A percentile compares a stretch with the other conserved stretches of the same genome.
phyloP scores from a whole-genome alignment of 805 yeast genomes.

The Myxozyma monticola region DNA sequence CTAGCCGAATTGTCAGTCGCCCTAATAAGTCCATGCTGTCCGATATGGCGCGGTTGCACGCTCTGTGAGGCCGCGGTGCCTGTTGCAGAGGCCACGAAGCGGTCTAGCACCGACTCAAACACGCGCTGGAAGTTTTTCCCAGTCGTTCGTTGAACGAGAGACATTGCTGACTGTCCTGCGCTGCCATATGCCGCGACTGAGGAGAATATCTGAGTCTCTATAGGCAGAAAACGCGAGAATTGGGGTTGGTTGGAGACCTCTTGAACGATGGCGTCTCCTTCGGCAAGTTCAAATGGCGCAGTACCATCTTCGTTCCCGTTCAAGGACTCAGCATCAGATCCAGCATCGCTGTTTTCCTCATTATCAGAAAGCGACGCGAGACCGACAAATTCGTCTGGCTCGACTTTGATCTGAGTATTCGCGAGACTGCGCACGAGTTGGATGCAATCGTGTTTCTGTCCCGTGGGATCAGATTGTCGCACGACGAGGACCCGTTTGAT shows the following conservation, averaged over 20 bases:
- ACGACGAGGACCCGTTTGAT: constrained; percentile 38
- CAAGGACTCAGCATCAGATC: constrained; percentile 30
- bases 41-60: constrained; percentile 38
- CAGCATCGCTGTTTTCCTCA: constrained; percentile 35
- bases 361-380: constrained; percentile 28
- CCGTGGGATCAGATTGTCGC: constrained; percentile 38
- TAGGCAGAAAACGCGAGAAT: constrained; percentile 60
- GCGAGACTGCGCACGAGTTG: constrained; percentile 34
- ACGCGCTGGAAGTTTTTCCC: constrained; percentile 59
- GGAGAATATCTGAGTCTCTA: constrained; percentile 63
- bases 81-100: no score
- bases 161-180: constrained; percentile 62
- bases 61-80: no score
- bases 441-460: constrained; percentile 39
- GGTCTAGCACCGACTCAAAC: constrained; percentile 53
- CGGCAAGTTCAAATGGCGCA: constrained; percentile 17
- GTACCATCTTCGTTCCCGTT: no score
- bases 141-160: constrained; percentile 49
- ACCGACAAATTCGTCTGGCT: constrained; percentile 29
- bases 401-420: constrained; percentile 31
- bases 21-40: constrained; percentile 50
- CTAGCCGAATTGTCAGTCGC: constrained; percentile 75
- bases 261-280: constrained; percentile 17
- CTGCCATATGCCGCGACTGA: constrained; percentile 44
- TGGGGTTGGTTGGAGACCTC: constrained; percentile 2